Evolutionary conservation across 495 filamentous ascomycete species (phyloP).

Genomic region (Penicillium psychrofluorescens): DNA sequence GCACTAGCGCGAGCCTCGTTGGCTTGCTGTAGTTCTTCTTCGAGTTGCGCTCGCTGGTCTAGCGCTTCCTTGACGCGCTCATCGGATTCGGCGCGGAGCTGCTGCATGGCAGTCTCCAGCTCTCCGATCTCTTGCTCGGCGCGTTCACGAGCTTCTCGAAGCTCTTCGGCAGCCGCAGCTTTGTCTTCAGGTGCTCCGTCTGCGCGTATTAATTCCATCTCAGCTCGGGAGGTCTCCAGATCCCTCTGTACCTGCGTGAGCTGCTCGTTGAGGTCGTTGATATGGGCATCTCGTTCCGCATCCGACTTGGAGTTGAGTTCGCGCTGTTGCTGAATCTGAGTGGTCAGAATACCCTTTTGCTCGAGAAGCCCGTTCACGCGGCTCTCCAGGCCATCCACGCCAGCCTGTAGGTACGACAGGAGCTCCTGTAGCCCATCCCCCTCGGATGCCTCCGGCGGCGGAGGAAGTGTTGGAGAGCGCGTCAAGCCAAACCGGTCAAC

Average conservation of each 20-base stretch:
- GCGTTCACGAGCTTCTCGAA: conserved; percentile 36
- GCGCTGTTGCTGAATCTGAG: conserved; percentile 88
- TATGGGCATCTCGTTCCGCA: conserved; percentile 46
- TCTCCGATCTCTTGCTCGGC: conserved; percentile 26
- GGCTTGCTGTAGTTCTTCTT: conserved; percentile 4
- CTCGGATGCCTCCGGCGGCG: conserved; percentile 38
- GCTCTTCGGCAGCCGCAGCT: conserved; percentile 29
- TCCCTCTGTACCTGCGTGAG: conserved; percentile 34
- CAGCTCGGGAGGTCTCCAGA: conserved; percentile 30
- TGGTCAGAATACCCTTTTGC: conserved; percentile 74
- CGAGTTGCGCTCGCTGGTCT: background rate
- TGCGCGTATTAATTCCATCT: conserved; percentile 39
- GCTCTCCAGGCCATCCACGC: conserved; percentile 66
- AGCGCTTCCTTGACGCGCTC: conserved; percentile 21
- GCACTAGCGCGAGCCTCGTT: conserved; percentile 19
- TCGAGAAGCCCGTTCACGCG: conserved; percentile 56
- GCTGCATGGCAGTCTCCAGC: conserved; percentile 30
- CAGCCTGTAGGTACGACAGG: conserved; percentile 50
- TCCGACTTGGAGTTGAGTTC: conserved; percentile 70
- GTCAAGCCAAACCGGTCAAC: conserved; percentile 40
- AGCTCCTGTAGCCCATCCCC: conserved; percentile 41
- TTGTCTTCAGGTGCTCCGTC: conserved; percentile 16
- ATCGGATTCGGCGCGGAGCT: conserved; percentile 29
- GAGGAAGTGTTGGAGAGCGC: conserved; percentile 36
- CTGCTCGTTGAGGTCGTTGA: conserved; percentile 44